phyloP scores from a whole-genome alignment of 192 early-diverging fungal genomes.

The Coemansia sp. region DNA sequence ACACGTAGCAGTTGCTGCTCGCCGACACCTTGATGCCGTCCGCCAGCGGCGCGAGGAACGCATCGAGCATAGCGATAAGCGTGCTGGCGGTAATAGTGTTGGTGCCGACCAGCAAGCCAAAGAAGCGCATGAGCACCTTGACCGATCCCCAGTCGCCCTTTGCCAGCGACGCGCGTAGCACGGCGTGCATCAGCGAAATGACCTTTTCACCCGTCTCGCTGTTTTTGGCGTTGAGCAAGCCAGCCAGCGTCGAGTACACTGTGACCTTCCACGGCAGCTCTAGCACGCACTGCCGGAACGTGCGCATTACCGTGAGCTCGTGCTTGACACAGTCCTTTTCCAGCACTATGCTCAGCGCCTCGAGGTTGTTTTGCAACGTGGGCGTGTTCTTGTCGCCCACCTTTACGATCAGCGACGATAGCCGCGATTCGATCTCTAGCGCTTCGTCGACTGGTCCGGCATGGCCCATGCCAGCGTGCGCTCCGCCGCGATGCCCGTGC shows the following conservation, averaged over 20 bases:
- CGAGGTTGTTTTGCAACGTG: constrained; percentile 65
- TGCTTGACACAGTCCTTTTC: constrained; percentile 73
- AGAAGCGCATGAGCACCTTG: constrained; percentile 81
- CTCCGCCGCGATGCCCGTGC: constrained; percentile 12
- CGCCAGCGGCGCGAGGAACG: constrained; percentile 61
- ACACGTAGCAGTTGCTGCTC: constrained; percentile 70
- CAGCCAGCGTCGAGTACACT: constrained; percentile 79
- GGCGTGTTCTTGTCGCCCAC: constrained; percentile 75
- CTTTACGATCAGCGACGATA: constrained; percentile 73
- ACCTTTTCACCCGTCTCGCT: constrained; percentile 66
- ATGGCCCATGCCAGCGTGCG: constrained; percentile 12
- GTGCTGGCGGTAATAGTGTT: constrained; percentile 72
- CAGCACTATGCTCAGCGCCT: constrained; percentile 69
- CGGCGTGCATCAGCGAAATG: constrained; percentile 60
- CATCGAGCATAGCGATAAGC: constrained; percentile 66
- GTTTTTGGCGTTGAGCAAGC: constrained; percentile 80
- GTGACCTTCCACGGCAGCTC: constrained; percentile 51
- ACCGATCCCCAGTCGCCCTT: constrained; percentile 68
- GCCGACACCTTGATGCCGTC: constrained; percentile 15
- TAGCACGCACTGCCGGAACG: constrained; percentile 54
- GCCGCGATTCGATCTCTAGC: constrained; percentile 67
- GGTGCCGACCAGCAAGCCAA: constrained; percentile 78
- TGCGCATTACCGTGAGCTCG: constrained; percentile 62
- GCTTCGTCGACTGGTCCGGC: constrained; percentile 42
- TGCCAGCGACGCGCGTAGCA: constrained; percentile 61